phyloP scores from a whole-genome alignment of 345 rosid species.

The Geranium rotundifolium region DNA sequence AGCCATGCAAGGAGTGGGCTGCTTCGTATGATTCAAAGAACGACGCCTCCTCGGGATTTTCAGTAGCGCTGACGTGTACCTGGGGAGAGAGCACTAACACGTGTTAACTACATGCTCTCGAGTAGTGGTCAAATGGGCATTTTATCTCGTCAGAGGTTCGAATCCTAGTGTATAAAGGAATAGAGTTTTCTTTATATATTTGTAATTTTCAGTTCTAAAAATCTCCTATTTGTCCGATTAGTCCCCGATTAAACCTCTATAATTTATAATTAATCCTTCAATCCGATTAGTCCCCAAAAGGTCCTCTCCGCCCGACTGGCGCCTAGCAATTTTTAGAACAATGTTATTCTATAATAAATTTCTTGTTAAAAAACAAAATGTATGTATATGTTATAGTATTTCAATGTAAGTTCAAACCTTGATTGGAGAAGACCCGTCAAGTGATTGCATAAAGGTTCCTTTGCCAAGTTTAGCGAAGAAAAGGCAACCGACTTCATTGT shows the following conservation, averaged over 20 bases:
- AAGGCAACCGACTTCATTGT: constrained; percentile 56
- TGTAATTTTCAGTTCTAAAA: too few relatives aligned
- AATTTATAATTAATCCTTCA: neutral
- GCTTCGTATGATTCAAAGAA: constrained; percentile 87
- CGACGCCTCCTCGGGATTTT: constrained; percentile 76
- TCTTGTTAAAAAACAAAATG: too few relatives aligned
- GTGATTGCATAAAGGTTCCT: constrained; percentile 77
- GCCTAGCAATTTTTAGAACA: too few relatives aligned
- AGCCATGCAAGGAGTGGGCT: constrained; percentile 69
- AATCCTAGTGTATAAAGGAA: too few relatives aligned
- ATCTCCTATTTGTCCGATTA: too few relatives aligned
- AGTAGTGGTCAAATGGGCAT: too few relatives aligned
- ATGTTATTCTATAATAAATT: too few relatives aligned
- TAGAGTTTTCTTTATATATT: too few relatives aligned
- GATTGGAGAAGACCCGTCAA: constrained; percentile 40
- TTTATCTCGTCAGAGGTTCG: too few relatives aligned
- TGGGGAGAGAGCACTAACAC: constrained; percentile 15
- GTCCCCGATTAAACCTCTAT: too few relatives aligned
- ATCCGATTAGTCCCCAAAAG: too few relatives aligned
- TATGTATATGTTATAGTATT: neutral
- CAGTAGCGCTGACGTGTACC: constrained; percentile 70
- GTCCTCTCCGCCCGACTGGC: neutral
- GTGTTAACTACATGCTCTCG: neutral
- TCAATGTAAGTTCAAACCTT: constrained; percentile 29
- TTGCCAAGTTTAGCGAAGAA: constrained; percentile 62